Evolutionary conservation across 352 stramenopile genomes (phyloP).

Genomic region (Blastocystis sp.): DNA sequence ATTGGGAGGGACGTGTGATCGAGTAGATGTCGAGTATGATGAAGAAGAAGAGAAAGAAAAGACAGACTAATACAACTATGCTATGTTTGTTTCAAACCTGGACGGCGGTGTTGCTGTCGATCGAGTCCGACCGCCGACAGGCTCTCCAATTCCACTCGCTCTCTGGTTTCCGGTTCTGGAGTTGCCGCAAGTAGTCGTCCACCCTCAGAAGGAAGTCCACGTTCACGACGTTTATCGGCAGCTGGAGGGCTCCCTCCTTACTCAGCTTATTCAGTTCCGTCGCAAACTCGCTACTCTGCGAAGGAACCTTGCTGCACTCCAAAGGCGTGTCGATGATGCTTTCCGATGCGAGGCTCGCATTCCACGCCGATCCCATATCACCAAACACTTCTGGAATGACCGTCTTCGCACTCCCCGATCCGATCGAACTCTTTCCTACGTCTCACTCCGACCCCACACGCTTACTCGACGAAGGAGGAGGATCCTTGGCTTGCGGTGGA

Average conservation of each 20-base stretch:
- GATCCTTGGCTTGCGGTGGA: background rate
- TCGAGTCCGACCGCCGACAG: background rate
- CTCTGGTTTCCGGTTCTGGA: background rate
- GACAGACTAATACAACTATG: background rate
- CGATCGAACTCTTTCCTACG: background rate
- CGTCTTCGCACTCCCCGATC: background rate
- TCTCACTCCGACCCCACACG: background rate
- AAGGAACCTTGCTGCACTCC: background rate
- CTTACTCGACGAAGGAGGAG: background rate
- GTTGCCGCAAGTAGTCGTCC: background rate
- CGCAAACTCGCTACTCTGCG: background rate
- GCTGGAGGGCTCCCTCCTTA: background rate
- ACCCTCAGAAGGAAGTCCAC: background rate
- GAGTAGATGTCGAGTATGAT: constrained; percentile 11
- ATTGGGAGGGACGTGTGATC: background rate
- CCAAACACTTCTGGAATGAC: background rate
- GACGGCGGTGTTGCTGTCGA: background rate
- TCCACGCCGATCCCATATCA: background rate
- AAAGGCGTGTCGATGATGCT: background rate
- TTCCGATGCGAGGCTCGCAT: background rate
- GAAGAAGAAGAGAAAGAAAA: constrained; percentile 57
- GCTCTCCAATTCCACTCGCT: background rate
- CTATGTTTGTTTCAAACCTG: background rate
- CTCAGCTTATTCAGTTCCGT: background rate
- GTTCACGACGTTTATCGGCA: background rate